Evolutionary conservation across 78 protist genomes (phyloP).

Genomic region (Chrysochromulina parva): DNA sequence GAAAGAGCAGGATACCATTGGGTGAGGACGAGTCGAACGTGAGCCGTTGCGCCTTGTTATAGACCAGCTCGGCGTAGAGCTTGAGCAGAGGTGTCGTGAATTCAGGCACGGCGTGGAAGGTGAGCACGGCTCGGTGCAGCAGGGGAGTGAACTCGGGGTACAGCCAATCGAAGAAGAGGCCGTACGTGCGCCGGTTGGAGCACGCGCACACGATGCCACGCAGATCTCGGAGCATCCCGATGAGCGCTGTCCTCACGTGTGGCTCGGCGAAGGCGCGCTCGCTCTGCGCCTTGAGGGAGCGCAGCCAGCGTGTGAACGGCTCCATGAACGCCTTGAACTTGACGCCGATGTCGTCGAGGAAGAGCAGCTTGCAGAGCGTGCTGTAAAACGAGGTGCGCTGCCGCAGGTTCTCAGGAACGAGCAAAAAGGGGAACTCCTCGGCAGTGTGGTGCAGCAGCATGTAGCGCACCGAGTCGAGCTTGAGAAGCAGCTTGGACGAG

Average conservation of each 20-base stretch:
- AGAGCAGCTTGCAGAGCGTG: conserved; percentile 20
- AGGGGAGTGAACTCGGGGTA: conserved; percentile 25
- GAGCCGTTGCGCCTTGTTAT: conserved; percentile 40
- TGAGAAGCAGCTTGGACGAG: background rate
- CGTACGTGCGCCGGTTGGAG: background rate
- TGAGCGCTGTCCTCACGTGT: background rate
- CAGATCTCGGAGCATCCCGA: conserved; percentile 28
- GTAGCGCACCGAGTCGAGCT: background rate
- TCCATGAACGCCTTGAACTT: background rate
- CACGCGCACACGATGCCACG: conserved; percentile 25
- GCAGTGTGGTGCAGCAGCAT: background rate
- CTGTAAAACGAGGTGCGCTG: background rate
- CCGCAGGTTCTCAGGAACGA: background rate
- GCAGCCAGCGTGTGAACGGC: background rate
- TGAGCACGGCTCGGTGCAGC: background rate
- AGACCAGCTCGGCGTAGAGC: conserved; percentile 25
- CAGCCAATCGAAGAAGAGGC: conserved; percentile 8
- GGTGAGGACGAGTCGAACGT: conserved; percentile 25
- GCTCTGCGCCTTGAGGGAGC: background rate
- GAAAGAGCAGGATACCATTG: conserved; percentile 28
- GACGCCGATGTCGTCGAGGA: background rate
- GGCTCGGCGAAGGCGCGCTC: background rate
- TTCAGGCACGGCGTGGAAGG: background rate
- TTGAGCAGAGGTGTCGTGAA: conserved; percentile 39
- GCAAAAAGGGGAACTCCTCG: conserved; percentile 6